Evolutionary conservation across 768 basidiomycete species (phyloP).

Genomic region (Psilocybe cubensis): DNA sequence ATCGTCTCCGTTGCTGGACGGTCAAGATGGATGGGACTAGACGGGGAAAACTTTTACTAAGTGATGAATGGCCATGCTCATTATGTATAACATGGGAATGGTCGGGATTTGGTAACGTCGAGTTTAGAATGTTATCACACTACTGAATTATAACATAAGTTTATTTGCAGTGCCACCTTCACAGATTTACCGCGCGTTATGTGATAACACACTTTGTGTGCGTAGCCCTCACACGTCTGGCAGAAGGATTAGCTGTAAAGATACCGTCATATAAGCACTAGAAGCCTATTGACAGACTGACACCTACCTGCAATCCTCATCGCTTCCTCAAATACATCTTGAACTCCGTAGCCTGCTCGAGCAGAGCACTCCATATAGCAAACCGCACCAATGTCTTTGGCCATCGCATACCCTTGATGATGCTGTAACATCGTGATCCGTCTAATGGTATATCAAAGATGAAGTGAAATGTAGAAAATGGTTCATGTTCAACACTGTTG

Average conservation of each 20-base stretch:
- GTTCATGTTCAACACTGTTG: not conserved
- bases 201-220: not conserved
- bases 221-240: not conserved
- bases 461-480: not conserved
- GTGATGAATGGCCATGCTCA: no score
- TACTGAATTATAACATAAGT: no score
- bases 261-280: not conserved
- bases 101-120: no score
- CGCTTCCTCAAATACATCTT: not conserved
- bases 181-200: not conserved
- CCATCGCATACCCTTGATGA: not conserved
- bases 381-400: not conserved
- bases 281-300: not conserved
- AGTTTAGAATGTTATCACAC: no score
- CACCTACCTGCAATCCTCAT: not conserved
- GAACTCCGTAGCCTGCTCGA: not conserved
- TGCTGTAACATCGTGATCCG: not conserved
- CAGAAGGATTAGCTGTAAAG: not conserved
- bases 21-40: no score
- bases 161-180: no score
- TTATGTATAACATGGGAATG: no score
- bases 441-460: not conserved
- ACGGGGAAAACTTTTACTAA: no score
- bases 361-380: conserved; percentile 9
- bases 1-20: no score